Evolutionary conservation across 768 basidiomycete genomes (phyloP).

Genomic region (Leucogyrophana mollusca): DNA sequence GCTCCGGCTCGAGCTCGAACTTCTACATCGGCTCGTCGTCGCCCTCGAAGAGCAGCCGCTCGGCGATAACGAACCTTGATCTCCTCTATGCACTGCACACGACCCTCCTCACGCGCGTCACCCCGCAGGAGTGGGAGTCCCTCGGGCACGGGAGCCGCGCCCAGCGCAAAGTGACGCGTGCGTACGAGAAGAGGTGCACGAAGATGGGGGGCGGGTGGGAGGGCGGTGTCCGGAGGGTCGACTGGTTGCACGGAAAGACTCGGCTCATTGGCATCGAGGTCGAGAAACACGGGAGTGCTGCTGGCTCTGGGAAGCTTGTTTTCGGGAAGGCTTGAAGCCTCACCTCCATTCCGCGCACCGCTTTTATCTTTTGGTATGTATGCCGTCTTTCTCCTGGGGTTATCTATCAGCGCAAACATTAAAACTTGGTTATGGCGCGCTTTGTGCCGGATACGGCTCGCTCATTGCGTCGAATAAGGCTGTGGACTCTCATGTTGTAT

Average conservation of each 20-base stretch:
- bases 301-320: slow-evolving; percentile 46
- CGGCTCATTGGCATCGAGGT: slow-evolving; percentile 61
- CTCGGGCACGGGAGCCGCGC: slow-evolving; percentile 54
- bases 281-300: slow-evolving; percentile 40
- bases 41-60: slow-evolving; percentile 16
- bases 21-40: slow-evolving; percentile 26
- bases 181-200: slow-evolving; percentile 62
- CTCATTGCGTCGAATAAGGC: slow-evolving; percentile 8
- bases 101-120: slow-evolving; percentile 54
- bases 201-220: slow-evolving; percentile 69
- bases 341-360: slow-evolving; percentile 3
- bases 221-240: slow-evolving; percentile 62
- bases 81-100: slow-evolving; percentile 59
- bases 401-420: slow-evolving; percentile 2
- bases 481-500: slow-evolving; percentile 20
- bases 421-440: slow-evolving; percentile 8
- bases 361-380: background rate
- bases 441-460: slow-evolving; percentile 15
- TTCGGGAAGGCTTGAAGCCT: slow-evolving; percentile 39
- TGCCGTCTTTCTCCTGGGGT: slow-evolving; percentile 4
- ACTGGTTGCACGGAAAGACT: slow-evolving; percentile 65
- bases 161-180: slow-evolving; percentile 57
- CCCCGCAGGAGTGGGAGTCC: slow-evolving; percentile 62
- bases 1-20: slow-evolving; percentile 19
- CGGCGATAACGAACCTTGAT: slow-evolving; percentile 59